A percentile compares a stretch with the other conserved stretches of the same genome.
phyloP scores from a whole-genome alignment of 164 flowering plant genomes.

The Vitis riparia region DNA sequence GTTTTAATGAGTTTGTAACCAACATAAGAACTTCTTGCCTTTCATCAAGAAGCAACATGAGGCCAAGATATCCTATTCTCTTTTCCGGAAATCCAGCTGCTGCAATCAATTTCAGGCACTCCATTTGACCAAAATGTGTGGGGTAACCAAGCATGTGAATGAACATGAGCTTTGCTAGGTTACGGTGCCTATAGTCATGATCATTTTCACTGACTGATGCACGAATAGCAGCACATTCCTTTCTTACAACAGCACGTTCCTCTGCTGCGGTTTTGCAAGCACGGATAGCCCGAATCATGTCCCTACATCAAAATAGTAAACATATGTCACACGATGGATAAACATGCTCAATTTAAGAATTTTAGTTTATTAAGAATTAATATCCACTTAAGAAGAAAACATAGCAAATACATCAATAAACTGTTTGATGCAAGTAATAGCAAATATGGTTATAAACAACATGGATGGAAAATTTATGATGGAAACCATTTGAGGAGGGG shows the following conservation, averaged over 20 bases:
- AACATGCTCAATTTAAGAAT: too few relatives aligned
- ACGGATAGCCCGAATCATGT: conserved; percentile 98
- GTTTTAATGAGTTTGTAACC: conserved; percentile 96
- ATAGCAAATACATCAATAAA: too few relatives aligned
- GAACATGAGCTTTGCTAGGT: conserved; percentile 98
- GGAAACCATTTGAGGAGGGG: too few relatives aligned
- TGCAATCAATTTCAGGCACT: conserved; percentile 95
- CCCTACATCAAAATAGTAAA: conserved; percentile 50
- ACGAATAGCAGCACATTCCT: conserved; percentile 98
- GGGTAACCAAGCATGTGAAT: conserved; percentile 99
- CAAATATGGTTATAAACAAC: too few relatives aligned
- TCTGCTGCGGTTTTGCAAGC: conserved; percentile 99
- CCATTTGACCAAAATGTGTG: conserved; percentile 99
- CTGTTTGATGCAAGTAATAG: too few relatives aligned
- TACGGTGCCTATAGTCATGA: conserved; percentile 89
- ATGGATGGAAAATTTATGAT: too few relatives aligned
- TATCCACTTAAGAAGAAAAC: background rate
- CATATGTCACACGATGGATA: conserved; percentile 3
- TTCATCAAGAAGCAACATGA: conserved; percentile 98
- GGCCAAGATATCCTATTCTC: conserved; percentile 97
- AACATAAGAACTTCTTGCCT: conserved; percentile 99
- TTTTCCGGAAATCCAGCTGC: conserved; percentile 98
- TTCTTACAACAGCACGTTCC: conserved; percentile 96
- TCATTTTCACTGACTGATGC: conserved; percentile 91
- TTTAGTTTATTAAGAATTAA: background rate